These are phyloP conservation scores for Zymoseptoria tritici DNA, from an alignment of 2,329 filamentous ascomycete genomes.

Conservation along the genomic window DNA sequence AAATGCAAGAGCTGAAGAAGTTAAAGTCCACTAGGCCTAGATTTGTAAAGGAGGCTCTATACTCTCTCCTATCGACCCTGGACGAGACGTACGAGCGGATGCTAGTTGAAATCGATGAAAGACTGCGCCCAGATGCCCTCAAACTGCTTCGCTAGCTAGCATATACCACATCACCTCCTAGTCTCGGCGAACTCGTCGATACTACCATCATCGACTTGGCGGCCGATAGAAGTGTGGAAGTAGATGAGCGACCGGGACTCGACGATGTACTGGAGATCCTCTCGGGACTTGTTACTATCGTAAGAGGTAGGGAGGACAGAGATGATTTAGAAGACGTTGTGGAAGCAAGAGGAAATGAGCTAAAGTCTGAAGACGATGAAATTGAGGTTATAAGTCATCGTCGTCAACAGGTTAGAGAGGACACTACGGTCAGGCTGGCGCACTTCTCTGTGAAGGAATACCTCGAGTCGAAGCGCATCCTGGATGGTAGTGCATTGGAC, in stretches of 20 bases:
- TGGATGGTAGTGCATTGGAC: constrained; percentile 2
- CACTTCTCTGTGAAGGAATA: constrained; percentile 24
- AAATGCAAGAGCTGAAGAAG: constrained; percentile 20
- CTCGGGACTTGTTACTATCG: constrained; percentile 9
- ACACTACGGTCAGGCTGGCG: constrained; percentile 15
- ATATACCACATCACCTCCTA: constrained; percentile 14
- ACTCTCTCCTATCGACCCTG: constrained; percentile 16
- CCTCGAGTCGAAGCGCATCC: constrained; percentile 14
- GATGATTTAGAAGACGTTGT: no score
- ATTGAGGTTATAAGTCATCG: not conserved
- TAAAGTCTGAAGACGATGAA: not conserved
- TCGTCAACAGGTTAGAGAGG: not conserved
- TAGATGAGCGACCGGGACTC: constrained; percentile 4
- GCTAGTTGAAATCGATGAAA: constrained; percentile 10
- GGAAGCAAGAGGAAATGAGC: constrained; percentile 1
- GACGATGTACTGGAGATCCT: constrained; percentile 11
- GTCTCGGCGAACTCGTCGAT: constrained; percentile 16
- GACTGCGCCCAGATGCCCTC: constrained; percentile 7
- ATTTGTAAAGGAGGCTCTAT: constrained; percentile 10
- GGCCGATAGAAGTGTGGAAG: constrained; percentile 7
- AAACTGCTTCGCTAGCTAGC: constrained; percentile 17
- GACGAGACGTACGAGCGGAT: constrained; percentile 25
- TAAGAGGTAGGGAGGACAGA: not conserved
- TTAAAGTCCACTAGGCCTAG: constrained; percentile 13
- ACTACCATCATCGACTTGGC: constrained; percentile 12